Evolutionary conservation across 495 filamentous ascomycete species (phyloP), one percentile per base, ranked within the genome.

Genomic region (Baudoinia panamericana): DNA sequence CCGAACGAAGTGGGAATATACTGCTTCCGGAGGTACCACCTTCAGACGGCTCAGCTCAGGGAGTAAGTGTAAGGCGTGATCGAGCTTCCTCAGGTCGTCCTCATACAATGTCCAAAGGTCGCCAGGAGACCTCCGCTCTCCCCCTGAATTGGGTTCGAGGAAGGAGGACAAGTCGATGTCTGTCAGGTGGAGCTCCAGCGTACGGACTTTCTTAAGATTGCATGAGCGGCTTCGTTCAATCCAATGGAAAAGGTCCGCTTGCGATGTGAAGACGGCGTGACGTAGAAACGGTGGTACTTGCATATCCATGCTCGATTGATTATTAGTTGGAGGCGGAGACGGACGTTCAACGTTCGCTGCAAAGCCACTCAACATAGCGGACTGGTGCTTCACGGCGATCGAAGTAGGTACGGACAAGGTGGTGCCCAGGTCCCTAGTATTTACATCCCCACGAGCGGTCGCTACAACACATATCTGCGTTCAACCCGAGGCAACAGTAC

Each of bases 151-250:
- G n/a, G n/a, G 43, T 17, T 43, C 32, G 7, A 50, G 20, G 4
- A 50, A 22, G 2, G 36, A 22, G 16, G 41, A 39, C 25, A 50
- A 29, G 35, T 45, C 35, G 24, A 45, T 17, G 21, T 50, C 46
- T 10, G 35, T 40, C 9, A 50, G 34, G 10, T n/a, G 19, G 8
- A 50, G 30, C 10, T 2, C 11, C 16, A 50, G n/a, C 3, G 27
- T 20, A 11, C 20, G n/a, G 29, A 50, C 23, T 2, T 18, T 32
- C 7, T 25, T 31, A 10, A 45, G 33, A 15, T 44, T 40, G 1
- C 4, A 15, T 11, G 25, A 12, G 11, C 9, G 17, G 30, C 41
- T 45, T 5, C 27, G 33, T 10, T 40, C 30, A 18, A 50, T 34
- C 40, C 40, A 45, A 20, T 7, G 11, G 35, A 44, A 45, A 28